phyloP scores from a whole-genome alignment of 164 flowering plant genomes.

The Umbellularia californica region DNA sequence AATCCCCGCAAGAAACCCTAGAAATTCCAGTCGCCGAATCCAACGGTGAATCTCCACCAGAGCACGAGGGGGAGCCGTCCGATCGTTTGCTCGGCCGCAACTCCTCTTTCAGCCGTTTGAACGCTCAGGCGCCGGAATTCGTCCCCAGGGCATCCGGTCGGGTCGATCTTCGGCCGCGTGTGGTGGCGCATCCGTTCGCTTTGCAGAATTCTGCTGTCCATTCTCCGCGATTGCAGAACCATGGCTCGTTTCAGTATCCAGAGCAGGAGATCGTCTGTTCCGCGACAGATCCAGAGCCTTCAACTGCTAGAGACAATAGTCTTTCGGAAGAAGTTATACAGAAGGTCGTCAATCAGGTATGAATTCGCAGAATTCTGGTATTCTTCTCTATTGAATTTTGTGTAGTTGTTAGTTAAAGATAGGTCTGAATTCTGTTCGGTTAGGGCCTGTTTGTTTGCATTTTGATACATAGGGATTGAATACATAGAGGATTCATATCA shows the following conservation, averaged over 20 bases:
- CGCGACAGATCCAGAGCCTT: slow-evolving; percentile 25
- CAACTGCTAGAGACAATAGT: slow-evolving; percentile 20
- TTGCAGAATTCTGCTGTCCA: slow-evolving; percentile 31
- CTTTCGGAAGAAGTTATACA: slow-evolving; percentile 48
- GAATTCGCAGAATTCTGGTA: background rate
- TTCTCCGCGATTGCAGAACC: slow-evolving; percentile 24
- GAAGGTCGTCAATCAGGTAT: slow-evolving; percentile 71
- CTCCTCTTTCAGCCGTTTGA: slow-evolving; percentile 55
- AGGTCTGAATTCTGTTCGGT: background rate
- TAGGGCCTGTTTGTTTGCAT: too few relatives aligned
- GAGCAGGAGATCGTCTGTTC: slow-evolving; percentile 29
- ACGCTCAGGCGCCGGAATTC: slow-evolving; percentile 82
- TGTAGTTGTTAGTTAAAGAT: too few relatives aligned
- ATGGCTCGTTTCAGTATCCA: slow-evolving; percentile 23
- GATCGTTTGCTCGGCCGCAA: slow-evolving; percentile 42
- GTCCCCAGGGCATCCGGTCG: slow-evolving; percentile 36
- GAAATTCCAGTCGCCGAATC: slow-evolving; percentile 9
- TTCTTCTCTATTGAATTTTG: background rate
- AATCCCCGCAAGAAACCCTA: slow-evolving; percentile 18
- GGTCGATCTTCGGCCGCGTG: slow-evolving; percentile 22
- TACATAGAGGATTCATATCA: too few relatives aligned
- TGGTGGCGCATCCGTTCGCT: slow-evolving; percentile 36
- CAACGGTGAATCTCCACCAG: slow-evolving; percentile 9
- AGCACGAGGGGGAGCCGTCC: slow-evolving; percentile 12
- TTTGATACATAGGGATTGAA: too few relatives aligned